phyloP scores from a whole-genome alignment of 306 rosid species.

The Luffa acutangula region DNA sequence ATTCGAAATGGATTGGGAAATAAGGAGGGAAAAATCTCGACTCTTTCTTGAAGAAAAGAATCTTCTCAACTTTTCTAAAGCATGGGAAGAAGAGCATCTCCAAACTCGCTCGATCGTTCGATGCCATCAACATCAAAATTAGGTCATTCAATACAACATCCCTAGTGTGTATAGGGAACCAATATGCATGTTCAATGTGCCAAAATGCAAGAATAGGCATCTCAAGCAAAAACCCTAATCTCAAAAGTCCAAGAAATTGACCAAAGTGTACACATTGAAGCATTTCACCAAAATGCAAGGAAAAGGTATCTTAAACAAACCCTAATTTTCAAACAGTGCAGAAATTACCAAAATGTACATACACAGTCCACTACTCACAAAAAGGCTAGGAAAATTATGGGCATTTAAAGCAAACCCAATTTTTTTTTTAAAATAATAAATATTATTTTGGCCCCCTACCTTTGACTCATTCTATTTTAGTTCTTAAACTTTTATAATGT shows the following conservation, averaged over 20 bases:
- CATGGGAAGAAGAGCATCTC: neutral
- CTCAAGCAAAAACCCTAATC: neutral
- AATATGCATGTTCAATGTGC: neutral
- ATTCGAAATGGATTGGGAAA: too few relatives aligned
- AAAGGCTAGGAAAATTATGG: neutral
- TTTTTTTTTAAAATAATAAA: neutral
- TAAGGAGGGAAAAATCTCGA: too few relatives aligned
- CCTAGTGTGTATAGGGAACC: neutral
- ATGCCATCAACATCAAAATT: neutral
- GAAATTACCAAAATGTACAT: neutral
- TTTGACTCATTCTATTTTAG: too few relatives aligned
- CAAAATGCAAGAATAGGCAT: neutral
- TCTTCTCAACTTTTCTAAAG: neutral
- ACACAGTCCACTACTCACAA: neutral
- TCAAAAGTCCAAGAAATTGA: neutral
- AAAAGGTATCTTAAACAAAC: neutral
- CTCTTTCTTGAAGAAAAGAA: neutral
- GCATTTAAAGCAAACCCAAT: neutral
- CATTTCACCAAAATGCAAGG: neutral
- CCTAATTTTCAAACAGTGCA: neutral
- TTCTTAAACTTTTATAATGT: too few relatives aligned
- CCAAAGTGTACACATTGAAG: neutral
- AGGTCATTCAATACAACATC: neutral
- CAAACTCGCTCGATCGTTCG: accelerated
- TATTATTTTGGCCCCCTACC: too few relatives aligned